A percentile compares a stretch with the other conserved stretches of the same genome.
Evolutionary conservation across 202 grass and related monocot species (phyloP).

Genomic region (Alloteropsis angusta): DNA sequence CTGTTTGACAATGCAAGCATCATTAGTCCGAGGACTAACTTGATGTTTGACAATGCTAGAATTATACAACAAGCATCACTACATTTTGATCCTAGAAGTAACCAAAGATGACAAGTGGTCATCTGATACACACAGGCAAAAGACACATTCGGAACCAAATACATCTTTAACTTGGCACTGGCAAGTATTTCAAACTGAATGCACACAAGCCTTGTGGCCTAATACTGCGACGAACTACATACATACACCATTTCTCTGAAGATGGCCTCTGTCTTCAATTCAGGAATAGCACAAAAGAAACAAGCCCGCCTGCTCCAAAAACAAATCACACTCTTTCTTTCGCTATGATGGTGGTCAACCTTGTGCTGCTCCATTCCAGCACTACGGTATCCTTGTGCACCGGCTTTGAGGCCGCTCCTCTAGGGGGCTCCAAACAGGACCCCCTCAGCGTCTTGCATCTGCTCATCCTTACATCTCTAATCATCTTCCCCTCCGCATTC

Average conservation of each 20-base stretch:
- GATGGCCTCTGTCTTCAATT: background rate
- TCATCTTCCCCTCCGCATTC: conserved; percentile 27
- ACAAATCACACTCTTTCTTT: conserved; percentile 50
- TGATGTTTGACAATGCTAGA: background rate
- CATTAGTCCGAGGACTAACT: no score
- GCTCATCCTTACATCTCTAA: conserved; percentile 56
- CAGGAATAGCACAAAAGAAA: background rate
- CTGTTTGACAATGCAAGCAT: background rate
- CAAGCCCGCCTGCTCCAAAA: background rate
- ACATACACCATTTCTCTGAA: background rate
- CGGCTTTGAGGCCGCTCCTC: conserved; percentile 24
- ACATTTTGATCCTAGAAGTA: background rate
- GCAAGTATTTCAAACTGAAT: background rate
- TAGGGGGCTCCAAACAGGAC: conserved; percentile 25
- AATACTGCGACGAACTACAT: background rate
- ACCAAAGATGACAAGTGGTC: background rate
- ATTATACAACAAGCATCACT: background rate
- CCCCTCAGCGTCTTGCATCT: conserved; percentile 52
- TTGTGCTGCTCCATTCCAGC: conserved; percentile 55
- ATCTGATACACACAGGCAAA: background rate
- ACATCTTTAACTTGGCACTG: background rate
- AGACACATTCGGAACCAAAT: background rate
- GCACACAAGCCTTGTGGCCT: background rate
- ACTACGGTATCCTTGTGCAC: conserved; percentile 75
- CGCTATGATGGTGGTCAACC: conserved; percentile 42